These are phyloP conservation scores for Rutidosis leptorrhynchoides DNA, from an alignment of 129 eudicot species.

Conservation along the genomic window DNA sequence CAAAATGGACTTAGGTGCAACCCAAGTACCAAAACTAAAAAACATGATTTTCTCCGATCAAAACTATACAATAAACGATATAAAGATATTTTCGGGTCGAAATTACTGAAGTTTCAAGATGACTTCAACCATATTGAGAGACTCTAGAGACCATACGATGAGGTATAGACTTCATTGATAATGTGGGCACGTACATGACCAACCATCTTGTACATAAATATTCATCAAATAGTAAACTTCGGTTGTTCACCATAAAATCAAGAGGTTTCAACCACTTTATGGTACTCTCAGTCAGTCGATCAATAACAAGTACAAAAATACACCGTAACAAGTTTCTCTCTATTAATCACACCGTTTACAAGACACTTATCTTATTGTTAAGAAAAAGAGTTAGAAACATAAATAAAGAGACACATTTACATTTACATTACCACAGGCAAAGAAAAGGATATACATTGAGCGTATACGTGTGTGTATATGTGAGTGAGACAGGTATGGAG, in stretches of 20 bases:
- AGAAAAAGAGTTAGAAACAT: conserved; percentile 9
- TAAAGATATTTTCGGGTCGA: neutral
- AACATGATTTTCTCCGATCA: too few relatives aligned
- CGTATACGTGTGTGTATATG: neutral
- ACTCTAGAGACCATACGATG: neutral
- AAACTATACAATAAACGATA: too few relatives aligned
- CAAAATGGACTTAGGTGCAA: too few relatives aligned
- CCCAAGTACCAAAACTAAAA: too few relatives aligned
- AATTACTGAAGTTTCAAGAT: neutral
- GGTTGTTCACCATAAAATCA: neutral
- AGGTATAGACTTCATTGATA: neutral
- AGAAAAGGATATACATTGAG: conserved; percentile 27
- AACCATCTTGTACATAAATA: neutral
- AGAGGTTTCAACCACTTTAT: conserved; percentile 5
- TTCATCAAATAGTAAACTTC: neutral
- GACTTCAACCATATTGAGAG: neutral
- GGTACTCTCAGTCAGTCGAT: neutral
- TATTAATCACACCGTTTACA: conserved; percentile 3
- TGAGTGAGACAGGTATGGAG: neutral
- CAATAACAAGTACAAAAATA: conserved; percentile 16
- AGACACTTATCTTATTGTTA: conserved; percentile 20
- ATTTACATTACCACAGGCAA: conserved; percentile 20
- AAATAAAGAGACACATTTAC: conserved; percentile 25
- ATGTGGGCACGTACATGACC: neutral
- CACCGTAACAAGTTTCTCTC: conserved; percentile 6